Conservation (phyloP, 306 rosid genomes). For the Leucaena leucocephala region DNA sequence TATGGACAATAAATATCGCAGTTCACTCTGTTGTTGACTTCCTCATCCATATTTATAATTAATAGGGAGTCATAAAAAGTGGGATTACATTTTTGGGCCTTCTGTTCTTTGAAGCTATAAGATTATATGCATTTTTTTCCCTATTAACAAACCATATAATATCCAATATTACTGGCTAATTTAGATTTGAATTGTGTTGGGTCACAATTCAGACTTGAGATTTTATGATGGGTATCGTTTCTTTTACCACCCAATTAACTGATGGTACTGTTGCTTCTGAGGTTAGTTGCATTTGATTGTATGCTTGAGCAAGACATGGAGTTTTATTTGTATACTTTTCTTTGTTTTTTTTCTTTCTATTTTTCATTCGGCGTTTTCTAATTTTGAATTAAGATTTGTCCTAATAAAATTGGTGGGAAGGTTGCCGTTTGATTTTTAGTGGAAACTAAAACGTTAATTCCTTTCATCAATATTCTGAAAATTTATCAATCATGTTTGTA, state of each 20-base stretch:
- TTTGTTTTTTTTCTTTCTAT: too few relatives aligned
- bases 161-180: not conserved
- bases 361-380: not conserved
- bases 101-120: not conserved
- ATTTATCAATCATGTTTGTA: too few relatives aligned
- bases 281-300: not conserved
- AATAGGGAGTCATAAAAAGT: not conserved
- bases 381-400: too few relatives aligned
- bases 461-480: not conserved
- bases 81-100: not conserved
- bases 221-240: not conserved
- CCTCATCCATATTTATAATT: not conserved
- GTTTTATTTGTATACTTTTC: not conserved
- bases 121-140: not conserved
- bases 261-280: not conserved
- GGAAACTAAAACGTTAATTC: not conserved
- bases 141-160: not conserved
- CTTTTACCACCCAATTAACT: not conserved
- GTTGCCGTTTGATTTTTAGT: not conserved
- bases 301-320: not conserved
- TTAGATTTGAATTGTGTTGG: not conserved
- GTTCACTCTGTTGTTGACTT: conserved; percentile 2
- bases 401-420: not conserved
- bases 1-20: conserved; percentile 38
- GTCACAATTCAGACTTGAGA: not conserved